phyloP scores from a whole-genome alignment of 352 stramenopile species.

The Globisporangium lucens region DNA sequence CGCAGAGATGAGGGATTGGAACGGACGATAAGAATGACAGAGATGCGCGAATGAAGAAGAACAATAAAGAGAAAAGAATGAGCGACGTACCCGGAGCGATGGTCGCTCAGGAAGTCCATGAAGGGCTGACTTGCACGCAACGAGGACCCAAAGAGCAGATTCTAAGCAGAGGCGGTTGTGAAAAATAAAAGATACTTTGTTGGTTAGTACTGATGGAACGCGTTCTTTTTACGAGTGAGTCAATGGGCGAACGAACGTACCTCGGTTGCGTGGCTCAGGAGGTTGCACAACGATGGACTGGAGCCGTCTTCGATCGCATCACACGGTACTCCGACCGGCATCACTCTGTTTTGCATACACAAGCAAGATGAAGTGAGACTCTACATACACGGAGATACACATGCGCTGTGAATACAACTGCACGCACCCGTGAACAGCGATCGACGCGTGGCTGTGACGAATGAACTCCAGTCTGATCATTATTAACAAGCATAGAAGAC shows the following conservation, averaged over 20 bases:
- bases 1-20: not conserved
- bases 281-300: conserved; percentile 48
- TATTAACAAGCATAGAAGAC: not conserved
- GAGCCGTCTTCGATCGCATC: conserved; percentile 53
- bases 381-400: not conserved
- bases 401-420: not conserved
- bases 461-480: conserved; percentile 48
- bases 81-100: conserved; percentile 37
- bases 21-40: not conserved
- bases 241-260: conserved; percentile 13
- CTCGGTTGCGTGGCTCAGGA: conserved; percentile 66
- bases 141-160: conserved; percentile 44
- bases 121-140: conserved; percentile 44
- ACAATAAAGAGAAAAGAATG: not conserved
- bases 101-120: conserved; percentile 54
- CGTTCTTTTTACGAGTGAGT: not conserved
- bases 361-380: not conserved
- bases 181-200: not conserved
- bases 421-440: conserved; percentile 62
- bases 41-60: not conserved
- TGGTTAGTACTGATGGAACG: not conserved
- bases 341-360: conserved; percentile 29
- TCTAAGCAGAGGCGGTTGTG: conserved; percentile 19
- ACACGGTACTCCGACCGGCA: conserved; percentile 44
- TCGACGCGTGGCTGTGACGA: conserved; percentile 43